A percentile compares a stretch with the other conserved stretches of the same genome.
These are phyloP conservation scores for Phytophthora pini DNA, from an alignment of 352 stramenopile genomes.

Conservation along the genomic window DNA sequence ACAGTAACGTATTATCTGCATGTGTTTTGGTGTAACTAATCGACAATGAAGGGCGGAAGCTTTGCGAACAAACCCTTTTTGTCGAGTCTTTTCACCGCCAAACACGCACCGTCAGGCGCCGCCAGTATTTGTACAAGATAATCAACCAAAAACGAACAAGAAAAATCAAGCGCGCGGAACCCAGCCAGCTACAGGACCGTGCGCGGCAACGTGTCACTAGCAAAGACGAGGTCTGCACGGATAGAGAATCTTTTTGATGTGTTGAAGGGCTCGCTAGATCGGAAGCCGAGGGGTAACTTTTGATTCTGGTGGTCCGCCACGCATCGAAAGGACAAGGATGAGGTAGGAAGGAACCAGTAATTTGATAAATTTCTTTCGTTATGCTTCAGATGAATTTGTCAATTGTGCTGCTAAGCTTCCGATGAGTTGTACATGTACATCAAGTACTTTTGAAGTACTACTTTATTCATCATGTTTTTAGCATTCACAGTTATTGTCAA, in stretches of 20 bases:
- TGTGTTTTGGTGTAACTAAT: slow-evolving; percentile 47
- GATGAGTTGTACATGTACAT: no score
- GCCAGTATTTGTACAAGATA: slow-evolving; percentile 57
- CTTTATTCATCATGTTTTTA: no score
- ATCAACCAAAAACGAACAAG: slow-evolving; percentile 42
- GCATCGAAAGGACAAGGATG: slow-evolving; percentile 29
- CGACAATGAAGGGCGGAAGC: slow-evolving; percentile 39
- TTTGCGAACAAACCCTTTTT: slow-evolving; percentile 29
- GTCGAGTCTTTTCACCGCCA: slow-evolving; percentile 32
- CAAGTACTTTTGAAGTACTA: no score
- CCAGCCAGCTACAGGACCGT: slow-evolving; percentile 20
- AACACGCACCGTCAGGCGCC: slow-evolving; percentile 30
- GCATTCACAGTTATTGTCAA: no score
- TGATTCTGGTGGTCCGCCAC: slow-evolving; percentile 18
- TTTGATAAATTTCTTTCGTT: slow-evolving; percentile 46
- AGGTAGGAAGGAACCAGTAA: slow-evolving; percentile 45
- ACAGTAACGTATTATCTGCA: slow-evolving; percentile 58
- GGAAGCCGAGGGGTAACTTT: slow-evolving; percentile 49
- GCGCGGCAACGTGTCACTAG: slow-evolving; percentile 12
- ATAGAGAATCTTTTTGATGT: slow-evolving; percentile 38
- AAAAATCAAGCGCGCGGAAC: slow-evolving; percentile 38
- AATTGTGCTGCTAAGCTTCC: no score
- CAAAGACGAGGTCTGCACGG: slow-evolving; percentile 25
- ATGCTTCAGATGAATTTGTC: slow-evolving; percentile 3
- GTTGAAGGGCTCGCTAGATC: slow-evolving; percentile 18